Evolutionary conservation across 495 filamentous ascomycete species (phyloP).

Genomic region (Baudoinia panamericana): DNA sequence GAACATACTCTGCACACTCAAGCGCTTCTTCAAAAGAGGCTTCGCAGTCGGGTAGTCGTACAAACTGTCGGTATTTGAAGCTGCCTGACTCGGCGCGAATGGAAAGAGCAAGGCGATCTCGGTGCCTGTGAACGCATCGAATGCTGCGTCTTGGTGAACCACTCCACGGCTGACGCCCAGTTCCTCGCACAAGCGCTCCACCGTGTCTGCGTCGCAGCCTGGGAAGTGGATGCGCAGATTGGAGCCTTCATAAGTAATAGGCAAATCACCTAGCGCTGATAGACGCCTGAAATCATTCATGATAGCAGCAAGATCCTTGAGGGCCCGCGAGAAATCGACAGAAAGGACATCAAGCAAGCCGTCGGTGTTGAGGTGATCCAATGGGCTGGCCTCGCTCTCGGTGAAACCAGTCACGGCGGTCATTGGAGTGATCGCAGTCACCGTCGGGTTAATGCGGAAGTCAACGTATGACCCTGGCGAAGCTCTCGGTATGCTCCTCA

Average conservation of each 20-base stretch:
- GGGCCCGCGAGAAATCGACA: slow-evolving; percentile 73
- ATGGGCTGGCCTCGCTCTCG: neutral
- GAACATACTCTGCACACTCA: slow-evolving; percentile 36
- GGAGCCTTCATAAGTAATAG: slow-evolving; percentile 53
- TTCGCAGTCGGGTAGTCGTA: slow-evolving; percentile 23
- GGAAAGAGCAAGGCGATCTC: slow-evolving; percentile 70
- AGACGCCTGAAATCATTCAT: slow-evolving; percentile 72
- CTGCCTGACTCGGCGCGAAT: slow-evolving; percentile 52
- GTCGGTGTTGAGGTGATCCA: slow-evolving; percentile 53
- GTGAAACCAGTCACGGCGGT: slow-evolving; percentile 28
- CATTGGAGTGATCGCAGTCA: slow-evolving; percentile 65
- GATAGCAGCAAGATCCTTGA: slow-evolving; percentile 68
- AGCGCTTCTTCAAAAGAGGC: slow-evolving; percentile 4
- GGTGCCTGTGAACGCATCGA: slow-evolving; percentile 30
- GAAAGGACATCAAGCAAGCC: slow-evolving; percentile 74
- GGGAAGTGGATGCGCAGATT: slow-evolving; percentile 74
- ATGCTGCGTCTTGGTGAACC: slow-evolving; percentile 58
- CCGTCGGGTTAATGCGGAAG: slow-evolving; percentile 73
- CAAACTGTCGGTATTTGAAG: slow-evolving; percentile 10
- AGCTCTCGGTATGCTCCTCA: slow-evolving; percentile 39
- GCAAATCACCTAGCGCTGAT: slow-evolving; percentile 64
- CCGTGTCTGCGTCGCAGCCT: slow-evolving; percentile 73
- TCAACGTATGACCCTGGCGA: slow-evolving; percentile 69
- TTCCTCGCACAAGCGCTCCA: slow-evolving; percentile 75
- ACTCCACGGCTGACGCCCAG: slow-evolving; percentile 66